Evolutionary conservation across 768 basidiomycete genomes (phyloP), one percentile per base, ranked within the genome.

Genomic region (Porpolomopsis calyptriformis): DNA sequence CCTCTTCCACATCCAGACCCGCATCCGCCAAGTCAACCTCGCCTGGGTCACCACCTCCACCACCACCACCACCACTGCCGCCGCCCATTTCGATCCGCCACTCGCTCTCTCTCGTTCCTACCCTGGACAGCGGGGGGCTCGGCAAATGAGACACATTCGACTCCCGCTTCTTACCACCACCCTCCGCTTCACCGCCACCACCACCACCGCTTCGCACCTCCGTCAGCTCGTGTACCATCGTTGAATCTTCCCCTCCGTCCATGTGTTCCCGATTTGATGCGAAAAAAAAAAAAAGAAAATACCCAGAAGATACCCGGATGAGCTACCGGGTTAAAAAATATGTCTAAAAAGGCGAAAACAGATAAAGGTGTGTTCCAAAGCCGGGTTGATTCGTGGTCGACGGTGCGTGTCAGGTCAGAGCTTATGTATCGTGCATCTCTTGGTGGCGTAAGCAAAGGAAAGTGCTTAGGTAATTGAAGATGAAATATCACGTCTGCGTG

Each of bases 61-160:
- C 41, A 10, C 14, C 18, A 11, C 7, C 18, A 25, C 18, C 27
- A 10, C 16, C 24, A 9, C 16, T 55, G 24, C 59, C 53, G 12
- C 42, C 55, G 18, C 58, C 49, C 37, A 55, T 57, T 40, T 46
- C 55, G 20, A 12, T 38, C 26, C 20, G 18, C 26, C 42, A 35
- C 22, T 36, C 44, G 44, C 52, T 52, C 36, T 51, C 48, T 6
- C 47, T 49, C 38, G 56, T 57, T 22, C 51, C 55, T 8, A 54
- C 57, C 35, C 55, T 51, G 11, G 64, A 60, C 29, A 62, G 56
- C 26, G 62, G 53, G 16, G 55, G 65, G 22, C 64, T 65, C 3
- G 56, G 61, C 36, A 64, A n/a, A 36, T 47, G 46, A 10, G 43
- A 48, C 46, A 40, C 24, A 6, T 19, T 48, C 44, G 34, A 37